Evolutionary conservation across 805 yeast species (phyloP), one percentile per base, ranked within the genome.

Genomic region (Kuraishia hungarica): DNA sequence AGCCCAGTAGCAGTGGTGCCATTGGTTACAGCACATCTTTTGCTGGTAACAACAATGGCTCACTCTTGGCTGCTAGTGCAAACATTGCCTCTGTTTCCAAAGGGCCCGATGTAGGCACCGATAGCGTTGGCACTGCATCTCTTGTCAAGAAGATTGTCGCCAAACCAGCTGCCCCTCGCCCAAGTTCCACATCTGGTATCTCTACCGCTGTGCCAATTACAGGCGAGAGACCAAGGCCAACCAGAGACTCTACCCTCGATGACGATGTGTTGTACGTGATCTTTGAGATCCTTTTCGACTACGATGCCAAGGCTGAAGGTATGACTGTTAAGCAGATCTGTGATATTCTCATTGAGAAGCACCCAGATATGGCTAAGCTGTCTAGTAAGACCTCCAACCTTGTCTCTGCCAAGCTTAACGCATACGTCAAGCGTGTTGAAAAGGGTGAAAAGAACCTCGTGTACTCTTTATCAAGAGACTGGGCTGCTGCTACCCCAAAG

Each of bases 241-340:
- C 76, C n/a, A 83, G 83, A 59, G 83, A 83, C 60, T 72, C 79
- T 57, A 74, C 88, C 23, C 74, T 87, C 55, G 94, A 87, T 61
- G 91, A 85, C 68, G 86, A 84, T 59, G 94, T 88, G 19, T 72
- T 88, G 55, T 82, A 75, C 67, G 91, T 92, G 5, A 88, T 88
- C 55, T 87, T 88, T 64, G 78, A 81, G 56, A 87, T 87, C 52
- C 69, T 88, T 56, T 86, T 73, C 68, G 92, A 86, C 57, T 74
- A 78, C 58, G 96, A 88, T 65, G 71, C 84, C 1, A 79, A 78
- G 53, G 85, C 87, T 53, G 76, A 78, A 57, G 96, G 96, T 60
- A 86, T 88, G 91, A 88, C 96, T n/a, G 96, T 88, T 35, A 88
- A 88, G 65, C 96, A 88, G 66, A 80, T 88, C 57, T 88, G 96